Conservation (phyloP, 352 stramenopile species). For the Aphanomyces astaci region DNA sequence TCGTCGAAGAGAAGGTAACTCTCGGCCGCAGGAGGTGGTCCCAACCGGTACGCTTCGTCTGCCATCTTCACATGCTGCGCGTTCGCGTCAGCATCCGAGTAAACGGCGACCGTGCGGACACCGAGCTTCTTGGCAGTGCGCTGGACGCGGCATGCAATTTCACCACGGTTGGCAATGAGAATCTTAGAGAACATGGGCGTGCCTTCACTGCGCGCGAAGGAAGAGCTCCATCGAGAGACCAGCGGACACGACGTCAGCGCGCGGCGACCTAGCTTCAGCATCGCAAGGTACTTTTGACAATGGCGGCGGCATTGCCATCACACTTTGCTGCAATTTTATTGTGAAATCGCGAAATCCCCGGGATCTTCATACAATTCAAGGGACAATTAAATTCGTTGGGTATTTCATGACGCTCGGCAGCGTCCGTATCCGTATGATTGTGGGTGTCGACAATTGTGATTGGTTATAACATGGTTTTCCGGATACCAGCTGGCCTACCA, state of each 20-base stretch:
- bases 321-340: neutral
- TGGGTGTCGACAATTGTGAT: neutral
- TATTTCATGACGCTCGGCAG: neutral
- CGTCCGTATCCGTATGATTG: neutral
- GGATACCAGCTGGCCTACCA: neutral
- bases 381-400: neutral
- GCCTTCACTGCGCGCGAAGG: slow-evolving; percentile 14
- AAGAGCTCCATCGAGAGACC: neutral
- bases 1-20: slow-evolving; percentile 74
- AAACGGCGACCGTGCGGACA: slow-evolving; percentile 88
- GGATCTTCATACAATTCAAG: neutral
- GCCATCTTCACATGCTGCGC: slow-evolving; percentile 69
- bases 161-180: slow-evolving; percentile 85
- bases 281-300: neutral
- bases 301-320: neutral
- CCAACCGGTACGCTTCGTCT: slow-evolving; percentile 60
- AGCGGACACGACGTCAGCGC: neutral
- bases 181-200: slow-evolving; percentile 74
- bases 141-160: slow-evolving; percentile 85
- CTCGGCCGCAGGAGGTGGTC: slow-evolving; percentile 54
- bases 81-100: slow-evolving; percentile 79
- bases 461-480: neutral
- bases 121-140: slow-evolving; percentile 77
- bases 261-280: neutral
- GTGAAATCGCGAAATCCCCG: neutral